Conservation (phyloP, 176 grass and related monocot genomes). For the Panicum miliaceum region DNA sequence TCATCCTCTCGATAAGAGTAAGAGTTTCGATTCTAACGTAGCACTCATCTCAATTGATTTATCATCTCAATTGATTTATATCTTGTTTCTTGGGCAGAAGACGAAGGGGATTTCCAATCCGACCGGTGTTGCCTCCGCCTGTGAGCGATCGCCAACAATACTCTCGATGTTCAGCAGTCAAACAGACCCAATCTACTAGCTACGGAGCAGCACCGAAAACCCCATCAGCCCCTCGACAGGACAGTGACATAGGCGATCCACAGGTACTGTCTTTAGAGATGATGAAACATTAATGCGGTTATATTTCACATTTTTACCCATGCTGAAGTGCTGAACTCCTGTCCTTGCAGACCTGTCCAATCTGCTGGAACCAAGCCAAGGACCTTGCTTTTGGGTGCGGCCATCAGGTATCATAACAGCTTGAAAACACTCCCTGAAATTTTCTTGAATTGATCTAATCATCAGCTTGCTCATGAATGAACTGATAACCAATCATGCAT, state of each 20-base stretch:
- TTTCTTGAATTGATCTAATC: neutral
- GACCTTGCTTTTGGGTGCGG: constrained; percentile 85
- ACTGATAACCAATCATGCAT: neutral
- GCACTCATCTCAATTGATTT: too few species aligned
- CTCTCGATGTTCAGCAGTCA: constrained; percentile 36
- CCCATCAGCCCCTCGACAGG: constrained; percentile 37
- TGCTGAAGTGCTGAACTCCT: constrained; percentile 23
- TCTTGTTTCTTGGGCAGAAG: constrained; percentile 55
- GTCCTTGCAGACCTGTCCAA: constrained; percentile 62
- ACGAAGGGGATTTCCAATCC: constrained; percentile 55
- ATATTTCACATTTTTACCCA: neutral
- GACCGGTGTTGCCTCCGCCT: constrained; percentile 63
- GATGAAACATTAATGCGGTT: neutral
- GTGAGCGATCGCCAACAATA: constrained; percentile 38
- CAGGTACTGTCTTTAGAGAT: constrained; percentile 47
- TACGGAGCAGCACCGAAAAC: constrained; percentile 44
- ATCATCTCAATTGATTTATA: neutral
- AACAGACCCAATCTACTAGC: constrained; percentile 40
- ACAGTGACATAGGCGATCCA: constrained; percentile 60
- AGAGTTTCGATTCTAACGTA: too few species aligned
- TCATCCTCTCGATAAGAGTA: too few species aligned
- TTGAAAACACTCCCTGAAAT: neutral
- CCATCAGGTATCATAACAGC: constrained; percentile 65
- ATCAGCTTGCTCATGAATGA: neutral
- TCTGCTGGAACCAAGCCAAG: constrained; percentile 70